Base-by-base conservation (phyloP, 257 asterid species). In the Verbascum thapsus region DNA sequence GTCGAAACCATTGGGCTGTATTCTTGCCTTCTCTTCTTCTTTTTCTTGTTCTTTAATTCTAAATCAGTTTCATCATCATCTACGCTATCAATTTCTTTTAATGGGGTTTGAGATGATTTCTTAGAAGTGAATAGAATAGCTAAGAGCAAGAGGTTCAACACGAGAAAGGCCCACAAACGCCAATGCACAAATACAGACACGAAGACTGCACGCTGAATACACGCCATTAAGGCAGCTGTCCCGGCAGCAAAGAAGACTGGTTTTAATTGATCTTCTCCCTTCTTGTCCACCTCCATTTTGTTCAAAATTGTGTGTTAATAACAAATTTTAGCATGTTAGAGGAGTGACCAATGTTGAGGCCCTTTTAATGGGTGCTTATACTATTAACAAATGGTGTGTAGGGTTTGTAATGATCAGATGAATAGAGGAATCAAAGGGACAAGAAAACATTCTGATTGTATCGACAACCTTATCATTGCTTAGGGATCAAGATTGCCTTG, bases 241-340 rank as follows among this genome's bases (percentile, higher is more conserved):
- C 95, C 96, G 0, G 96, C 99, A 16, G 99, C 97, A 30, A 94
- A 90, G 68, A 94, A 77, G 58, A 94, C 84, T 15, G 97, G 95
- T 61, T 79, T 83, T 9, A 94, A 18, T 10, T 74, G 80, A 12
- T 66, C 78, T 16, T 83, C 91, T 38, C 75, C 56, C 60, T 67
- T 81, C 55, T 68, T 83, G 32, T 47, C 79, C 10, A 58, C 75
- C 72, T 32, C 76, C 83, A 75, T 79, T 54, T 19, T n/a, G 11
- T 4, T n/a, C 15, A 43, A 53, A 48, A n/a, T 5, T 30, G 52
- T 5, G 56, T 12, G 68, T 40, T n/a, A 45, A 20, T 38, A 22
- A 48, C 6, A 16, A 6, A 13, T 34, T 57, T 37, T 9, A 40
- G n/a, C n/a, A n/a, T n/a, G n/a, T n/a, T 63, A 3, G 18, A 67